A percentile compares a stretch with the other conserved stretches of the same genome.
Evolutionary conservation across 345 rosid genomes (phyloP).

Genomic region (Populus alba): DNA sequence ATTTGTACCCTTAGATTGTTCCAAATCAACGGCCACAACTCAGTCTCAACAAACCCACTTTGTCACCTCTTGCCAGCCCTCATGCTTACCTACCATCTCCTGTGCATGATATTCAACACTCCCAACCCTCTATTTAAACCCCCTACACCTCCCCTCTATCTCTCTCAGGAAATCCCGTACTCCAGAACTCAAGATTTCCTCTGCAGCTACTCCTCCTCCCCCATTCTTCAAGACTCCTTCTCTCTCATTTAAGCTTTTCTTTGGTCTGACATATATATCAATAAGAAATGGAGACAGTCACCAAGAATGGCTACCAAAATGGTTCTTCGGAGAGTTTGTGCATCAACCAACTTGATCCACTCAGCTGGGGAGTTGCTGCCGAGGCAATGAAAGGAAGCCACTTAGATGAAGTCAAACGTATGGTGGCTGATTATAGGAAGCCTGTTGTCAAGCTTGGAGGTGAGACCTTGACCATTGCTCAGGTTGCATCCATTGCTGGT

Average conservation of each 20-base stretch:
- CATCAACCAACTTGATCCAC: constrained; percentile 39
- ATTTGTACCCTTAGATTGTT: not conserved
- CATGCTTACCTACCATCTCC: constrained; percentile 19
- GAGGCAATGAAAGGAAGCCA: constrained; percentile 81
- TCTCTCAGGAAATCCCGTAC: constrained; percentile 14
- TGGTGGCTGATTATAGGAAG: constrained; percentile 65
- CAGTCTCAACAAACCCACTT: constrained; percentile 26
- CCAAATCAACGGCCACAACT: constrained; percentile 7
- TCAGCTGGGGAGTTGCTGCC: constrained; percentile 69
- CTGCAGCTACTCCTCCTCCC: not conserved
- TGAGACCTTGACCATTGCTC: constrained; percentile 70
- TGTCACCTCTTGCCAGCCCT: constrained; percentile 5
- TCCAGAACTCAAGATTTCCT: not conserved
- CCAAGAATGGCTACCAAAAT: constrained; percentile 2
- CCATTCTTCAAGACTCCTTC: not conserved
- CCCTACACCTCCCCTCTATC: not conserved
- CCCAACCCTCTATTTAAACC: constrained; percentile 11
- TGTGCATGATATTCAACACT: not conserved
- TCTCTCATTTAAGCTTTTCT: not conserved
- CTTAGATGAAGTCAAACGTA: constrained; percentile 71
- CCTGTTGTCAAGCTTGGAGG: constrained; percentile 66
- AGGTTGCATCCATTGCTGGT: constrained; percentile 58
- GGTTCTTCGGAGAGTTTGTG: constrained; percentile 17
- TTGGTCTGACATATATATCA: too few relatives aligned
- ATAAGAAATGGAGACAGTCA: constrained; percentile 7